Conservation (phyloP, 306 rosid species). For the barrel medic (Medicago truncatula) region DNA sequence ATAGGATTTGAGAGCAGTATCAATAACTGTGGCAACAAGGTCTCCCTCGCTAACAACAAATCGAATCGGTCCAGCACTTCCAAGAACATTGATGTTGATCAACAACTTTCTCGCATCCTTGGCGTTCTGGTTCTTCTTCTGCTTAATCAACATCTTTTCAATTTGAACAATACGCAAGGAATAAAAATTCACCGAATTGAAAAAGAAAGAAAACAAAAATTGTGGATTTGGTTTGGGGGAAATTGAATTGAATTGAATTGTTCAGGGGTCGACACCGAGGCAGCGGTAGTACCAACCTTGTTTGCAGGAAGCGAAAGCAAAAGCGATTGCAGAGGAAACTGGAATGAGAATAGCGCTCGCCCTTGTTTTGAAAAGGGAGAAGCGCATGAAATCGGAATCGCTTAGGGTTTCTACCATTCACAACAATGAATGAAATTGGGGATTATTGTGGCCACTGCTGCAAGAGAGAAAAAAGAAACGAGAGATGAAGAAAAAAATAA, state of each 20-base stretch:
- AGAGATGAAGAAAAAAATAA: not conserved
- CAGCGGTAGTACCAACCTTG: slow-evolving; percentile 99
- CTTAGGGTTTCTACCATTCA: slow-evolving; percentile 94
- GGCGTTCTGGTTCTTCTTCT: slow-evolving; percentile 72
- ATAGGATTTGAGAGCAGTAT: slow-evolving; percentile 80
- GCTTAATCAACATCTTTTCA: slow-evolving; percentile 67
- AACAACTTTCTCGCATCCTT: slow-evolving; percentile 64
- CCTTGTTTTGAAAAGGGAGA: slow-evolving; percentile 59
- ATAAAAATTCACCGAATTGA: not conserved
- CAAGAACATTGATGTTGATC: slow-evolving; percentile 81
- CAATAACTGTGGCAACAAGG: slow-evolving; percentile 71
- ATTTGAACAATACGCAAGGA: no score
- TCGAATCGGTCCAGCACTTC: slow-evolving; percentile 96
- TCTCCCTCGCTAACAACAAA: slow-evolving; percentile 82
- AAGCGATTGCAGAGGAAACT: slow-evolving; percentile 57
- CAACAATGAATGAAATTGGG: slow-evolving; percentile 42
- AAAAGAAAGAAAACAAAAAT: not conserved
- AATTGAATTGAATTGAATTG: not conserved
- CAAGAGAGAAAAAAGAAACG: no score
- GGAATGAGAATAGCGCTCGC: slow-evolving; percentile 87
- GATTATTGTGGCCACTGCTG: not conserved
- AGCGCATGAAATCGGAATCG: slow-evolving; percentile 71
- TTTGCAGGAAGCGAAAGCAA: slow-evolving; percentile 92
- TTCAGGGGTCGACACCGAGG: slow-evolving; percentile 90
- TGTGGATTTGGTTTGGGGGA: not conserved